Percentiles rank a stretch among this genome's conserved stretches.
These are phyloP conservation scores for Calonectria hongkongensis DNA, from an alignment of 2,329 filamentous ascomycete genomes.

Conservation along the genomic window DNA sequence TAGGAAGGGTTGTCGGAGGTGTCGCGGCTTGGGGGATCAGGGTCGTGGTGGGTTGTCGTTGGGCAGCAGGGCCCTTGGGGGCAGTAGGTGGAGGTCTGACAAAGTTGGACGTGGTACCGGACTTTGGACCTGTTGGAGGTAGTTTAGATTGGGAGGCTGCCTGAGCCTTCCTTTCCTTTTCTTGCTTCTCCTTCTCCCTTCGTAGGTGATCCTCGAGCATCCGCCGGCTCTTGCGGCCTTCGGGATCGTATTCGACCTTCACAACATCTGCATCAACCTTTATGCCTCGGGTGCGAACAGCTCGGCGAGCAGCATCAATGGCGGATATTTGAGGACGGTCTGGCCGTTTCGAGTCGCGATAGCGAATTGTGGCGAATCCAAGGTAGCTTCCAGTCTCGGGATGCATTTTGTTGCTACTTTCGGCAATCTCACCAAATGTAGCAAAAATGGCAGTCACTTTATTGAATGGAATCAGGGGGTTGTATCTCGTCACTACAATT, in stretches of 20 bases:
- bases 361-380: slow-evolving; percentile 93
- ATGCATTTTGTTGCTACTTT: slow-evolving; percentile 95
- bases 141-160: slow-evolving; percentile 56
- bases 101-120: slow-evolving; percentile 54
- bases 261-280: slow-evolving; percentile 87
- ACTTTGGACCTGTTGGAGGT: slow-evolving; percentile 63
- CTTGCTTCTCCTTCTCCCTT: slow-evolving; percentile 78
- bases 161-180: slow-evolving; percentile 59
- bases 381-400: slow-evolving; percentile 95
- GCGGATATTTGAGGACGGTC: slow-evolving; percentile 74
- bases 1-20: slow-evolving; percentile 53
- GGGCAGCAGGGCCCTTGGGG: slow-evolving; percentile 86
- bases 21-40: slow-evolving; percentile 58
- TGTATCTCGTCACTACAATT: slow-evolving; percentile 96
- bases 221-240: slow-evolving; percentile 87
- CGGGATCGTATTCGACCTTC: slow-evolving; percentile 90
- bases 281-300: slow-evolving; percentile 84
- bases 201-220: slow-evolving; percentile 86
- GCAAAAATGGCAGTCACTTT: slow-evolving; percentile 86
- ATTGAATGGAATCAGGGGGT: slow-evolving; percentile 88
- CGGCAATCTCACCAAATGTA: slow-evolving; percentile 89
- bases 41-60: slow-evolving; percentile 61
- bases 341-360: slow-evolving; percentile 80
- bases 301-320: slow-evolving; percentile 86
- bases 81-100: slow-evolving; percentile 83